Evolutionary conservation across 352 stramenopile species (phyloP).

Genomic region (Plasmopara viticola): DNA sequence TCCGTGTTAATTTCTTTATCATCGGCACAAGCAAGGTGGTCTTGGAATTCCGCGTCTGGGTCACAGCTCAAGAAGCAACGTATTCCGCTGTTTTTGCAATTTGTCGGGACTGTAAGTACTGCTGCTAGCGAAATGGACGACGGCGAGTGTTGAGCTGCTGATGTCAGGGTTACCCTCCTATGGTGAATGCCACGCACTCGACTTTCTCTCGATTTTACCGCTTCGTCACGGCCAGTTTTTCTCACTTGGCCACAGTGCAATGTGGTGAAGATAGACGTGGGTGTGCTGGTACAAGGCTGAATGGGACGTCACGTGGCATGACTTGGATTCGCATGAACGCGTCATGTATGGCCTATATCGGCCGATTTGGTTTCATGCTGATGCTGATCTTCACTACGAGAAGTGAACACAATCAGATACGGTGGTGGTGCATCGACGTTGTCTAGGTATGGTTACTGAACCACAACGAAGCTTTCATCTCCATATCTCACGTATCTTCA

Average conservation of each 20-base stretch:
- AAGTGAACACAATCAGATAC: not conserved
- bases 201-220: not conserved
- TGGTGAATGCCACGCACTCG: not conserved
- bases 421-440: not conserved
- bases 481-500: not conserved
- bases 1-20: not conserved
- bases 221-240: not conserved
- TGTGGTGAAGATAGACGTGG: not conserved
- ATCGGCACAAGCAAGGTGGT: not conserved
- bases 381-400: not conserved
- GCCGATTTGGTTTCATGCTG: not conserved
- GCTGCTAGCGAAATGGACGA: not conserved
- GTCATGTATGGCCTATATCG: not conserved
- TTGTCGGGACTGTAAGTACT: not conserved
- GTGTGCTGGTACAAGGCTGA: not conserved
- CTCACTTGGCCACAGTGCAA: not conserved
- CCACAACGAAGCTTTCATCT: not conserved
- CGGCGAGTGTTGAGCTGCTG: not conserved
- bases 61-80: not conserved
- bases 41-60: not conserved
- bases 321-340: not conserved
- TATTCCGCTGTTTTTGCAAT: not conserved
- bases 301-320: not conserved
- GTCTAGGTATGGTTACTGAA: not conserved
- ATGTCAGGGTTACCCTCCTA: not conserved